Evolutionary conservation across 768 basidiomycete species (phyloP).

Genomic region (Boletus rubescentipes): DNA sequence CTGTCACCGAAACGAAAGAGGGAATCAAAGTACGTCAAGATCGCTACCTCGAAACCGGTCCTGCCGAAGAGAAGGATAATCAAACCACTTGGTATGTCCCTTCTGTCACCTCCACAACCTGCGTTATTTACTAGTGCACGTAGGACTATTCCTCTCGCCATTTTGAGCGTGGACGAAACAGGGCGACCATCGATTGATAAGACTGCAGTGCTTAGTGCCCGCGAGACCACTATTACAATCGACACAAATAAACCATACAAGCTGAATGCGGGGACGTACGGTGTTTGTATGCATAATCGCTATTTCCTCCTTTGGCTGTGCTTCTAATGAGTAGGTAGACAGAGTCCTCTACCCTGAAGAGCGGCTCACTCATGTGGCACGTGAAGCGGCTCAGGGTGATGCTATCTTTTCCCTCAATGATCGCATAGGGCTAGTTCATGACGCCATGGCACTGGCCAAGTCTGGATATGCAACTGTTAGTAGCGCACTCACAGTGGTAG

Average conservation of each 20-base stretch:
- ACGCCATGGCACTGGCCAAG: slow-evolving; percentile 75
- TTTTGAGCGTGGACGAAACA: slow-evolving; percentile 58
- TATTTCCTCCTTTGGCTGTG: neutral
- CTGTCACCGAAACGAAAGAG: slow-evolving; percentile 71
- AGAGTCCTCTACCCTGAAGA: slow-evolving; percentile 86
- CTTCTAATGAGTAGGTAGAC: slow-evolving; percentile 41
- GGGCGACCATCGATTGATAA: slow-evolving; percentile 63
- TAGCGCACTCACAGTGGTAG: slow-evolving; percentile 70
- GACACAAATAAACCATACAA: slow-evolving; percentile 82
- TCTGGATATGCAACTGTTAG: slow-evolving; percentile 80
- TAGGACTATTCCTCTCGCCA: slow-evolving; percentile 79
- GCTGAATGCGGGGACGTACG: slow-evolving; percentile 84
- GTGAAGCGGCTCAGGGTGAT: slow-evolving; percentile 67
- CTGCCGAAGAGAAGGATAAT: slow-evolving; percentile 77
- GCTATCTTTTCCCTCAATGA: slow-evolving; percentile 79
- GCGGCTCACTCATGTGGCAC: slow-evolving; percentile 72
- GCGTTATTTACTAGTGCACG: neutral
- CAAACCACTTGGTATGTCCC: slow-evolving; percentile 74
- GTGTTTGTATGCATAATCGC: slow-evolving; percentile 67
- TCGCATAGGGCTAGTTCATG: slow-evolving; percentile 84
- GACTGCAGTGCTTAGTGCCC: slow-evolving; percentile 59
- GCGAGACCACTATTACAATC: slow-evolving; percentile 67
- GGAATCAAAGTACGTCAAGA: slow-evolving; percentile 85
- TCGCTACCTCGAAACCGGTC: slow-evolving; percentile 86
- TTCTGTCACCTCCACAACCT: neutral